A percentile compares a stretch with the other conserved stretches of the same genome.
Evolutionary conservation across 2,329 filamentous ascomycete genomes (phyloP).

Genomic region (Thermoascus crustaceus): DNA sequence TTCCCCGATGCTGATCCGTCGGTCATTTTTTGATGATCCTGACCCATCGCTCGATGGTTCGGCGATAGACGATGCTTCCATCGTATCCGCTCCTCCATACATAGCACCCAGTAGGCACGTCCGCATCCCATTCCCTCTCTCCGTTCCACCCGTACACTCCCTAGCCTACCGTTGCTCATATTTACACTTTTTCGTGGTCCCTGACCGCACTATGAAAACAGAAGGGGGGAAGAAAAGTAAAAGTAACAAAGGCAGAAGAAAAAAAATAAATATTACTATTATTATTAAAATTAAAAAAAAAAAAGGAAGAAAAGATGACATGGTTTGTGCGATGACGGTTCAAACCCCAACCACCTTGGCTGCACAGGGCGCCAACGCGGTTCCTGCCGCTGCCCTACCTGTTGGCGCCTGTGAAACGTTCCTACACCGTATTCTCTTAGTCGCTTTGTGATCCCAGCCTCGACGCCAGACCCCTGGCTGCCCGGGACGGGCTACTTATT

Average conservation of each 20-base stretch:
- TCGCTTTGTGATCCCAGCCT: no score
- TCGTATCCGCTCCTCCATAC: slow-evolving; percentile 1
- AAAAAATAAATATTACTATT: neutral
- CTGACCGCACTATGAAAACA: neutral
- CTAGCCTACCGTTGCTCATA: neutral
- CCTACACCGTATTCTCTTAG: no score
- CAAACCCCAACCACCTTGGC: no score
- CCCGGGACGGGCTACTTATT: no score
- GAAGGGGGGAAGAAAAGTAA: no score
- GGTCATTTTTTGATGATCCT: slow-evolving; percentile 18
- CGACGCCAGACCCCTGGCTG: no score
- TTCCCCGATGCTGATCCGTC: slow-evolving; percentile 17
- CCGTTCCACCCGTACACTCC: neutral
- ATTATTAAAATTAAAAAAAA: no score
- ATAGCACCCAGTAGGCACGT: slow-evolving; percentile 1
- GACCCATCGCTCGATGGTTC: slow-evolving; percentile 14
- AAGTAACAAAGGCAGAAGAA: neutral
- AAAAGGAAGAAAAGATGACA: no score
- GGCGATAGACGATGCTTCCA: slow-evolving; percentile 2
- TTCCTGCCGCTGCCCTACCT: no score
- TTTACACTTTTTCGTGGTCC: neutral
- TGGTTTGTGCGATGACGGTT: no score
- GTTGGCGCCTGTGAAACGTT: no score
- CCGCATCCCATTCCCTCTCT: neutral
- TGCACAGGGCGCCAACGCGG: no score